Evolutionary conservation across 1,139 yeast genomes (phyloP), one percentile per base, ranked within the genome.

Genomic region (Candida gigantensis): DNA sequence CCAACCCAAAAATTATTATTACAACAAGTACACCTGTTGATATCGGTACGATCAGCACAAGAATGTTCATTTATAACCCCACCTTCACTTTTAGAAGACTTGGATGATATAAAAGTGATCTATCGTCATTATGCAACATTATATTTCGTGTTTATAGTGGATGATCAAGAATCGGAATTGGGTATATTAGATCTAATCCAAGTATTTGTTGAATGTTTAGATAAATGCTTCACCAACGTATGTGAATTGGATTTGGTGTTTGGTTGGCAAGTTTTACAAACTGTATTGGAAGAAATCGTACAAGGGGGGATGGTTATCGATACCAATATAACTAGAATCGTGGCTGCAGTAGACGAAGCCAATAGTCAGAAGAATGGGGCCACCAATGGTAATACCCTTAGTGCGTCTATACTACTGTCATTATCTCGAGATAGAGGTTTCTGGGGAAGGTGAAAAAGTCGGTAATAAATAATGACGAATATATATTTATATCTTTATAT

Each of bases 231-330:
- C 61, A 81, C 82, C 46, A 90, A 90, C 52, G 99, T 92, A 5
- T 90, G 97, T 59, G 99, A 92, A 57, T 72, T 92, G 47, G 98
- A 92, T 59, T 70, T 92, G 49, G 97, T 94, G 16, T 90, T 89
- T 60, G 97, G 97, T 17, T 92, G 97, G 97, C 97, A 92, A 60
- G 95, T 89, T 10, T 66, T 92, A 29, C 95, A 92, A 55, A 84
- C 96, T 2, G 97, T 92, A 4, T 63, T 92, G 38, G 92, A 84
- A 54, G 97, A 94, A 52, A 85, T 92, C 28, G 84, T 92, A 1
- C 98, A 92, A 57, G 98, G 97, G 19, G 99, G 99, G 0, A 84
- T 94, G 95, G 98, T 92, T n/a, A 87, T 94, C 26, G 98, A 92
- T 57, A 90, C 98, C 1, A 88, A 84, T 51, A 87, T 89, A 18